Evolutionary conservation across 2,329 filamentous ascomycete species (phyloP), one percentile per base, ranked within the genome.

Genomic region (Alternaria triticina): DNA sequence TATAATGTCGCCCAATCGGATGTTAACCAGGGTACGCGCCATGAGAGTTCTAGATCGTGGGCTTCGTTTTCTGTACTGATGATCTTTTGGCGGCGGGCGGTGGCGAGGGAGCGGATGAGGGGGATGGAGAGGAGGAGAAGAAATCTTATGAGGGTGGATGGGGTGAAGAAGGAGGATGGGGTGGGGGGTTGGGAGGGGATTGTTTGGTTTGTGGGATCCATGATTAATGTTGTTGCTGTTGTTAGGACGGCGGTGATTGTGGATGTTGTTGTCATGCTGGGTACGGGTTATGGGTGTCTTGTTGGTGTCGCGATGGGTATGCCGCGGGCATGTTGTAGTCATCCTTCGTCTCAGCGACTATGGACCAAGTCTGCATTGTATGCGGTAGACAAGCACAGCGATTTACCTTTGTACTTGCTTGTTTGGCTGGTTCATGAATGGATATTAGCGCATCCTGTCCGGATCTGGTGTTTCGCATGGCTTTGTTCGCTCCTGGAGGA

Each of bases 1-100:
- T 59, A 59, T 1, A 59, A 15, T 3, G 57, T 47, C 1, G 15
- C 9, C 57, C 57, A 59, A 9, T 59, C 22, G 46, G n/a, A 23
- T 4, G 50, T 59, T 10, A 13, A 9, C 57, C 57, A 59, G 49
- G 49, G 49, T n/a, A 30, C 25, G 1, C 30, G 25, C 46, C 46
- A 50, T 20, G 25, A 2, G 12, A n/a, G 7, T 7, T 25, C 46
- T 28, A 50, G n/a, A 6, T 30, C 45, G n/a, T n/a, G n/a, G n/a
- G n/a, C n/a, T n/a, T n/a, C n/a, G n/a, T n/a, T n/a, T 2, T 11
- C 4, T 10, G 17, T 11, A 4, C 8, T 2, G 1, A 11, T 33
- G 8, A n/a, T 13, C 4, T 22, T 20, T 0, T 2, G 28, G 20
- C 49, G 49, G 28, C 28, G 28, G 12, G 5, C 4, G 0, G 8